These are phyloP conservation scores for Marsdenia floribunda DNA, from an alignment of 257 asterid genomes.

Conservation along the genomic window DNA sequence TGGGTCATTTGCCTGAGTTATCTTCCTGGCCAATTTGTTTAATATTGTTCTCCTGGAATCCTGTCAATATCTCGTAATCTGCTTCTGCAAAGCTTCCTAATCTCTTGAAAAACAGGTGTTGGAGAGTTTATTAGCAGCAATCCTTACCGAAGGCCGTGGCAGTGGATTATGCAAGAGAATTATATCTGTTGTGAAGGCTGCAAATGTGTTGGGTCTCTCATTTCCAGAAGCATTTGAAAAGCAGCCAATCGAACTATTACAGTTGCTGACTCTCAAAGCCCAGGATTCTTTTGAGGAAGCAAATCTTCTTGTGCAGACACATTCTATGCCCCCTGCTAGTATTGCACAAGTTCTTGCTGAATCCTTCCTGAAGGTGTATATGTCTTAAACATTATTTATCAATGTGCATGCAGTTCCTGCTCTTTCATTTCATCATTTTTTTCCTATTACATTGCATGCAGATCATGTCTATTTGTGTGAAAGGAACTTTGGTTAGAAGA, in stretches of 20 bases:
- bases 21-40: not conserved
- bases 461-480: not conserved
- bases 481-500: not conserved
- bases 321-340: conserved; percentile 88
- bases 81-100: not conserved
- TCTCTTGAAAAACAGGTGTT: conserved; percentile 40
- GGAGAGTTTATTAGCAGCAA: conserved; percentile 62
- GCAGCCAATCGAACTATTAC: conserved; percentile 89
- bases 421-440: not conserved
- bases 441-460: not conserved
- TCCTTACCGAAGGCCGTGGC: conserved; percentile 69
- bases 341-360: conserved; percentile 97
- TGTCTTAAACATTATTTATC: not conserved
- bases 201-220: conserved; percentile 80
- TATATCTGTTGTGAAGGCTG: conserved; percentile 81
- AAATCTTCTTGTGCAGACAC: conserved; percentile 69
- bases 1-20: not conserved
- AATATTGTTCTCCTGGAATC: not conserved
- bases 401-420: not conserved
- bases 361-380: conserved; percentile 80
- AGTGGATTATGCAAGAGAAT: conserved; percentile 78
- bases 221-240: conserved; percentile 92
- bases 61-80: not conserved
- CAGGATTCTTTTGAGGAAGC: conserved; percentile 97
- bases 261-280: conserved; percentile 91